Conservation (phyloP, 2,329 filamentous ascomycete species). For the Geosmithia flava region DNA sequence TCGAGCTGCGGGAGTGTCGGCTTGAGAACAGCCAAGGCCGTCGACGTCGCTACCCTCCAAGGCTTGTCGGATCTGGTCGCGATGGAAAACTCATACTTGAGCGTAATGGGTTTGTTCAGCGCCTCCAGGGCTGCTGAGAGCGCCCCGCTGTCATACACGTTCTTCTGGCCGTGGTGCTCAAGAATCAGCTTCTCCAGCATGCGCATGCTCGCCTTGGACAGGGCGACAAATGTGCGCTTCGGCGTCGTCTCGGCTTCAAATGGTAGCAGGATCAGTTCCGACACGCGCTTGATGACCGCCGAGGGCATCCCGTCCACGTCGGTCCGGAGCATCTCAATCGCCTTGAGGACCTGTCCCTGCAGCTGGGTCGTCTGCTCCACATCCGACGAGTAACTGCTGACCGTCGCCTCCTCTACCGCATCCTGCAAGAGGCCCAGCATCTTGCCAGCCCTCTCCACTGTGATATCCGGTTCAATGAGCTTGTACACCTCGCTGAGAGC, state of each 20-base stretch:
- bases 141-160: constrained; percentile 59
- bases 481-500: constrained; percentile 68
- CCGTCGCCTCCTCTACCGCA: constrained; percentile 58
- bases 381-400: constrained; percentile 57
- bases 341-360: constrained; percentile 57
- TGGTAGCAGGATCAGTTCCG: constrained; percentile 60
- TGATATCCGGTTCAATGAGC: constrained; percentile 54
- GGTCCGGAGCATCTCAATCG: constrained; percentile 54
- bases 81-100: constrained; percentile 71
- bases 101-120: constrained; percentile 54
- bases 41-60: constrained; percentile 71
- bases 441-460: constrained; percentile 46
- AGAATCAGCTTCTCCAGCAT: constrained; percentile 51
- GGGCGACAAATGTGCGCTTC: constrained; percentile 74
- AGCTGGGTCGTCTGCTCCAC: constrained; percentile 61
- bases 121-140: constrained; percentile 53
- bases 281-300: constrained; percentile 55
- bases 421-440: constrained; percentile 61
- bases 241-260: constrained; percentile 33
- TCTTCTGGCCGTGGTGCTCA: constrained; percentile 45
- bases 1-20: constrained; percentile 50
- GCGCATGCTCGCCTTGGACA: constrained; percentile 72
- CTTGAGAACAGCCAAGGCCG: constrained; percentile 55
- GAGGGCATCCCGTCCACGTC: constrained; percentile 53
- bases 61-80: constrained; percentile 58